These are phyloP conservation scores for Lagenidium giganteum DNA, from an alignment of 352 stramenopile genomes.

Conservation along the genomic window DNA sequence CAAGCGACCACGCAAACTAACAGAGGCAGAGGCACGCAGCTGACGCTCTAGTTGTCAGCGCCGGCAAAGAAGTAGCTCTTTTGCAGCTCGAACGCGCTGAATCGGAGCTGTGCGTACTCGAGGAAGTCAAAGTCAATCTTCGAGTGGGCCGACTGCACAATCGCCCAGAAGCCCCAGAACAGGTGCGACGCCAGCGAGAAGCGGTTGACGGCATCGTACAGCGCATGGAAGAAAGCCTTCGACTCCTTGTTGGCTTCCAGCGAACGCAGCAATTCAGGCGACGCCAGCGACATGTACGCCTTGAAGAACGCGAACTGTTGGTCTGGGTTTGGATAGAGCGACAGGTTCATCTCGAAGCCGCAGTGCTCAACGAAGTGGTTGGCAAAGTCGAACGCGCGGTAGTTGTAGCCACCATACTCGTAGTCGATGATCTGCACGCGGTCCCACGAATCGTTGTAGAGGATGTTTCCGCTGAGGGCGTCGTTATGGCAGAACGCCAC, in stretches of 20 bases:
- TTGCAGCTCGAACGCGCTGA: constrained; percentile 77
- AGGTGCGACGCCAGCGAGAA: constrained; percentile 89
- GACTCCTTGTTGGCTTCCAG: constrained; percentile 67
- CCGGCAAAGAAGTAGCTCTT: constrained; percentile 52
- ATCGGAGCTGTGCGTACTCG: constrained; percentile 79
- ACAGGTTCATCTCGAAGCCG: constrained; percentile 90
- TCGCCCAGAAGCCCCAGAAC: constrained; percentile 93
- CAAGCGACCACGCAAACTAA: too few relatives aligned
- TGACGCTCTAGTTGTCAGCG: constrained; percentile 15
- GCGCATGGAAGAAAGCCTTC: constrained; percentile 79
- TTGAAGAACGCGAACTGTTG: constrained; percentile 86
- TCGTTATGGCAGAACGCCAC: constrained; percentile 94
- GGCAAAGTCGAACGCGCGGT: constrained; percentile 91
- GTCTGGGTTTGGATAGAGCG: constrained; percentile 73
- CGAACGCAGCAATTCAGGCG: constrained; percentile 52
- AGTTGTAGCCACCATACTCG: constrained; percentile 94
- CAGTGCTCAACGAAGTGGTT: constrained; percentile 95
- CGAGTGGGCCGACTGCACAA: constrained; percentile 88
- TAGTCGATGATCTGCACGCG: constrained; percentile 94
- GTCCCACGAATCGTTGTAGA: constrained; percentile 70
- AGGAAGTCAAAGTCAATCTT: constrained; percentile 90
- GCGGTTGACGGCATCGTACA: constrained; percentile 81
- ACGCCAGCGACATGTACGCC: constrained; percentile 72
- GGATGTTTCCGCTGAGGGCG: constrained; percentile 84
- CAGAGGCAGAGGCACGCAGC: too few relatives aligned